These are phyloP conservation scores for Monosporozyma servazzii DNA, from an alignment of 805 yeast genomes.

Conservation along the genomic window DNA sequence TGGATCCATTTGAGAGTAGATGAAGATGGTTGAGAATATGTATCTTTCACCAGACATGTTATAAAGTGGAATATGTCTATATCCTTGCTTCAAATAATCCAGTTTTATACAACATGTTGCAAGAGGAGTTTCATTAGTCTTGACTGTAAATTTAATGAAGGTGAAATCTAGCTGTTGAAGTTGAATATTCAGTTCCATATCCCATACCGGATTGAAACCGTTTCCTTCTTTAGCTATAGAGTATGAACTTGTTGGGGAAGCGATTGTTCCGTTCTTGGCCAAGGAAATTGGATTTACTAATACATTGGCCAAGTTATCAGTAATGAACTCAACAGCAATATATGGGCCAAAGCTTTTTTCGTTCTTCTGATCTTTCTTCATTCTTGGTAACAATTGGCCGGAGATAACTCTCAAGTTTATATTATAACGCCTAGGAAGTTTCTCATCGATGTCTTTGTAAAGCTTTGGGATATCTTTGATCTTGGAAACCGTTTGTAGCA, in stretches of 20 bases:
- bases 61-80: constrained; percentile 68
- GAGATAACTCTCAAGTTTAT: constrained; percentile 49
- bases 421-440: constrained; percentile 7
- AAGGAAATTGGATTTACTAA: constrained; percentile 14
- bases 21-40: constrained; percentile 47
- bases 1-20: constrained; percentile 19
- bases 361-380: constrained; percentile 30
- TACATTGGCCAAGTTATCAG: constrained; percentile 7
- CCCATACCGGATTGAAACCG: constrained; percentile 88
- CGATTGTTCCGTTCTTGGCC: constrained; percentile 14
- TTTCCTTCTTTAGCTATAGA: constrained; percentile 43
- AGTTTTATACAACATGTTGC: constrained; percentile 59
- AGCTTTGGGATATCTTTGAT: constrained; percentile 20
- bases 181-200: constrained; percentile 39
- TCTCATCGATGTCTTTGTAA: constrained; percentile 11
- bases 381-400: constrained; percentile 78
- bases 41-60: constrained; percentile 77
- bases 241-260: constrained; percentile 9
- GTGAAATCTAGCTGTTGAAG: constrained; percentile 36
- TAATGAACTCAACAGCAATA: constrained; percentile 18
- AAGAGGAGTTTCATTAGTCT: constrained; percentile 34
- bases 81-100: constrained; percentile 63
- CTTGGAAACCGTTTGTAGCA: constrained; percentile 29
- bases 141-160: constrained; percentile 47
- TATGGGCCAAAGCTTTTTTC: constrained; percentile 17